Base-by-base conservation (phyloP, 768 basidiomycete species). In the Suillus weaverae region DNA sequence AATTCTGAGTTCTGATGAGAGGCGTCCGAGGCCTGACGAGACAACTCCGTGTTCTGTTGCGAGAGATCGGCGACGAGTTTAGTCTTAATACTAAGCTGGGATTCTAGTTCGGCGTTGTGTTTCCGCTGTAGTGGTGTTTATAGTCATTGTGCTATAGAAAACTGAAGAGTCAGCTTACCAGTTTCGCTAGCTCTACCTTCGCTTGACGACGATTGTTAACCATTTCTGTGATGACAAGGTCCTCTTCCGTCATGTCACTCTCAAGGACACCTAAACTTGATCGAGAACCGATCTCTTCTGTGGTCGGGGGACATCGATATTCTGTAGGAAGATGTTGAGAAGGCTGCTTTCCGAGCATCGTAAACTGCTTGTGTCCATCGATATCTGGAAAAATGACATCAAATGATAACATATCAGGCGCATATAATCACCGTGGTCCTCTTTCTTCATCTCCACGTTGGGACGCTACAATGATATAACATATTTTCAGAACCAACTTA, bases 371-470 rank as follows among this genome's bases (percentile, higher is more conserved):
- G 11, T 46, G 60, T 13, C 39, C 20, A 46, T 48, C 48, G 10
- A 48, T 38, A n/a, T 75, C 67, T 70, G 39, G 55, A 56, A 53
- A 64, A 36, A 46, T 16, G 55, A 57, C 53, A 44, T 33, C 18
- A 10, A 22, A 41, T 20, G 1, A 30, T 20, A 41, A 20, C 22
- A 41, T 13, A 51, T 4, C 20, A 36, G 30, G 57, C 65, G 70
- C 67, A 71, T 71, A 74, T 61, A 71, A 69, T 5, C 64, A 77
- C 74, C 74, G 33, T 59, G 51, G 56, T 62, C 55, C 10, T 70
- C 68, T 8, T 67, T 65, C 20, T 59, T 63, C 18, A 61, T 43
- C 14, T 41, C 57, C 26, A 30, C 38, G 18, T 41, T 41, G 11
- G 26, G 57, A 32, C 57, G 57, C 57, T 59, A 30, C 2, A 60